Evolutionary conservation across 164 flowering plant genomes (phyloP).

Genomic region (Litsea cubeba): DNA sequence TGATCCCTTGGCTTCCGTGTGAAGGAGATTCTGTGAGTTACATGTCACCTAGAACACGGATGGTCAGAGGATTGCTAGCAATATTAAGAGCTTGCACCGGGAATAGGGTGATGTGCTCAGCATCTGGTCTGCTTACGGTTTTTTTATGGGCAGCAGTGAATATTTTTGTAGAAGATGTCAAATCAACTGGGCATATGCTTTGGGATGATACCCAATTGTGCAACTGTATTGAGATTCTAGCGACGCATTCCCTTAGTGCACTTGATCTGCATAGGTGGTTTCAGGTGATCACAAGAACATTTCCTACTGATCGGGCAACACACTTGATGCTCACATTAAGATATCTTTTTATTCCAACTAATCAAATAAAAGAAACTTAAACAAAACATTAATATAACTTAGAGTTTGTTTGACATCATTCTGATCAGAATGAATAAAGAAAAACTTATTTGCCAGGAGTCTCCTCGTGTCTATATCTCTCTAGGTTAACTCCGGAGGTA

Average conservation of each 20-base stretch:
- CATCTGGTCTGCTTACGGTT: slow-evolving; percentile 74
- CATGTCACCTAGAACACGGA: slow-evolving; percentile 91
- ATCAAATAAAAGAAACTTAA: too few species aligned
- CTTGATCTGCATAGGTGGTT: slow-evolving; percentile 78
- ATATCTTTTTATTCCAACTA: too few species aligned
- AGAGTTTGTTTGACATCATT: too few species aligned
- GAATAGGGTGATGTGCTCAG: slow-evolving; percentile 92
- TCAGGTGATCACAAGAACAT: slow-evolving; percentile 59
- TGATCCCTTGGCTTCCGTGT: slow-evolving; percentile 88
- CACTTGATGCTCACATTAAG: slow-evolving; percentile 62
- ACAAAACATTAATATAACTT: too few species aligned
- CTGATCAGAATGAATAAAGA: too few species aligned
- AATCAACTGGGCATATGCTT: slow-evolving; percentile 25
- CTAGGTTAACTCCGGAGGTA: too few species aligned
- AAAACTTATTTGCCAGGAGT: too few species aligned
- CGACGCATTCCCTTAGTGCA: slow-evolving; percentile 84
- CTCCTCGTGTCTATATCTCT: too few species aligned
- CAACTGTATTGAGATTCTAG: slow-evolving; percentile 74
- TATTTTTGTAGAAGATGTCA: slow-evolving; percentile 54
- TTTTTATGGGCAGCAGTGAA: slow-evolving; percentile 70
- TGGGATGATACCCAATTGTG: slow-evolving; percentile 89
- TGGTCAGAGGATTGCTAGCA: slow-evolving; percentile 89
- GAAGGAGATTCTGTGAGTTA: slow-evolving; percentile 47
- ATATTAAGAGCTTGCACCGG: slow-evolving; percentile 90
- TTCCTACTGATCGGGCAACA: slow-evolving; percentile 61